Conservation (phyloP, 495 filamentous ascomycete genomes). For the Aspergillus egyptiacus region DNA sequence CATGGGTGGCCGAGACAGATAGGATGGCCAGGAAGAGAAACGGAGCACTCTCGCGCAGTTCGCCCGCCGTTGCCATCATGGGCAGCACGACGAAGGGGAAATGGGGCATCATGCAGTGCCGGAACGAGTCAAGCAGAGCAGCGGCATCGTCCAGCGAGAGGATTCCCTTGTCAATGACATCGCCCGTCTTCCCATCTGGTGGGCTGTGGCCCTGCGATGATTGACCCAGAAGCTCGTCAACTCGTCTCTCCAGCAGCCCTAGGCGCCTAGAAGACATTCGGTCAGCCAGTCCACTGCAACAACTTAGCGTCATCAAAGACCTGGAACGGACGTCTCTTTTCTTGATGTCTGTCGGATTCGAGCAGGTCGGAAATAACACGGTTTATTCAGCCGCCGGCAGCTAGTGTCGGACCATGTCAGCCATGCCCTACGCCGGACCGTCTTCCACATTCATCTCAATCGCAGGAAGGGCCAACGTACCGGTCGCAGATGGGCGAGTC, state of each 20-base stretch:
- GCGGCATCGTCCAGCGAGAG: constrained; percentile 17
- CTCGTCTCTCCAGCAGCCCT: constrained; percentile 15
- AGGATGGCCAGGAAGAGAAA: constrained; percentile 34
- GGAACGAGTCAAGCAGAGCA: constrained; percentile 22
- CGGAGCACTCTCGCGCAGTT: constrained; percentile 23
- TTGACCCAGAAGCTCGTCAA: constrained; percentile 14
- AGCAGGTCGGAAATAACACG: constrained; percentile 12
- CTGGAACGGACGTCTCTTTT: not conserved
- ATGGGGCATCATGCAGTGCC: constrained; percentile 15
- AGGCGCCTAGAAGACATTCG: not conserved
- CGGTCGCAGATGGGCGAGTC: constrained; percentile 10
- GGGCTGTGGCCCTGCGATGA: not conserved
- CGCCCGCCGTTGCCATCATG: constrained; percentile 14
- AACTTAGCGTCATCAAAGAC: too few species aligned
- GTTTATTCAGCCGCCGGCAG: constrained; percentile 15
- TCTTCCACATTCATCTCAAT: too few species aligned
- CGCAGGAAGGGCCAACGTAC: too few species aligned
- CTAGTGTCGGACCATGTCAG: too few species aligned
- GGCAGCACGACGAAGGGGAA: constrained; percentile 34
- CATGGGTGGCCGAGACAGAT: constrained; percentile 33
- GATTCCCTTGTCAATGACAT: constrained; percentile 20
- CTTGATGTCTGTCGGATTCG: not conserved
- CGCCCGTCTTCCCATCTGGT: constrained; percentile 1
- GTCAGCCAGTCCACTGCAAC: not conserved
- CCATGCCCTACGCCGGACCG: too few species aligned